Evolutionary conservation across 768 basidiomycete species (phyloP).

Genomic region (Pisolithus tinctorius): DNA sequence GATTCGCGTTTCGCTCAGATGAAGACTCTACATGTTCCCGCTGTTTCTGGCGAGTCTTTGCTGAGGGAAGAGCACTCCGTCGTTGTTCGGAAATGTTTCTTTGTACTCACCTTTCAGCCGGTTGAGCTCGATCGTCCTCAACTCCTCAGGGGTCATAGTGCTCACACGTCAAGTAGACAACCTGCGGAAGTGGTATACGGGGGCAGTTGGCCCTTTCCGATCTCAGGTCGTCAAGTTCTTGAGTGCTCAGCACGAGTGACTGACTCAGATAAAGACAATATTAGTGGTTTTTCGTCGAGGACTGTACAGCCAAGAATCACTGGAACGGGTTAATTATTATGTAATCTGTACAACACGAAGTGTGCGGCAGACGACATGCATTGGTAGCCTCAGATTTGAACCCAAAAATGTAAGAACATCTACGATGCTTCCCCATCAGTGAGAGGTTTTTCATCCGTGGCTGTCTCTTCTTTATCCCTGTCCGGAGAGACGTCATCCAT

Average conservation of each 20-base stretch:
- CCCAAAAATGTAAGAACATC: background rate
- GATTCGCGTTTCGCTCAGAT: conserved; percentile 49
- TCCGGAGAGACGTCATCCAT: conserved; percentile 8
- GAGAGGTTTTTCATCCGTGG: conserved; percentile 15
- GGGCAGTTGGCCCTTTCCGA: too few relatives aligned
- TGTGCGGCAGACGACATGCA: too few relatives aligned
- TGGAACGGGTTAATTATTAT: too few relatives aligned
- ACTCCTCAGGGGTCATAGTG: conserved; percentile 52
- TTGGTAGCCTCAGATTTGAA: background rate
- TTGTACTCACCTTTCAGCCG: conserved; percentile 56
- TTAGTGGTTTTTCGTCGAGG: too few relatives aligned
- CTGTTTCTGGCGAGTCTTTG: conserved; percentile 69
- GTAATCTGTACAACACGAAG: too few relatives aligned
- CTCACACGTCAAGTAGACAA: background rate
- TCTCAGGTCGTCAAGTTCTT: too few relatives aligned
- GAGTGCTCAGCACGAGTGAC: too few relatives aligned
- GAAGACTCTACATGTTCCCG: conserved; percentile 48
- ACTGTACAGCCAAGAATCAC: too few relatives aligned
- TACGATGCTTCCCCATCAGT: conserved; percentile 5
- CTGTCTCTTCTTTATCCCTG: conserved; percentile 20
- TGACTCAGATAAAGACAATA: too few relatives aligned
- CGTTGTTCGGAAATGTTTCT: background rate
- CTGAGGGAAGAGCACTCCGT: conserved; percentile 28
- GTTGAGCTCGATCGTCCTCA: conserved; percentile 70
- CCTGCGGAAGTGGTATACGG: too few relatives aligned